A percentile compares a stretch with the other conserved stretches of the same genome.
Conservation (phyloP, 148 eudicot species). For the Spergularia marina region DNA sequence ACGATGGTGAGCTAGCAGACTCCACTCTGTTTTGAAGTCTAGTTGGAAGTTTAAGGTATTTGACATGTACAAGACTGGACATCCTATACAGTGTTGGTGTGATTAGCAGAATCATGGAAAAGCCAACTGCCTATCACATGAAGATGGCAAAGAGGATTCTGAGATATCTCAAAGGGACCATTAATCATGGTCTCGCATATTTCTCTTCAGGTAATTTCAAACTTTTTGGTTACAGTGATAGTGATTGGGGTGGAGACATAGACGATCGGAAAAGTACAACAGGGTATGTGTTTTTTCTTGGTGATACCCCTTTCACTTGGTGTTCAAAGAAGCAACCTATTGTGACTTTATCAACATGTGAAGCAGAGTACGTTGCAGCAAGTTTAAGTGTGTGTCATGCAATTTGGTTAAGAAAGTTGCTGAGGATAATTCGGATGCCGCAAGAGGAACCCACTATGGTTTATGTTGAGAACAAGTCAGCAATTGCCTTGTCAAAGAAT, state of each 20-base stretch:
- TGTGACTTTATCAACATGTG: no score
- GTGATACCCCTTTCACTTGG: no score
- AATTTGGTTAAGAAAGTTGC: no score
- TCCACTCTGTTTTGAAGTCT: neutral
- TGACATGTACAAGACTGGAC: neutral
- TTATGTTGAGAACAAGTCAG: no score
- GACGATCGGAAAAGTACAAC: neutral
- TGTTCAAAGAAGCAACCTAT: no score
- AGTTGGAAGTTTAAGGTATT: neutral
- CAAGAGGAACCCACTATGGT: no score
- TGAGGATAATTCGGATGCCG: no score
- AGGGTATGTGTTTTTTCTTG: no score
- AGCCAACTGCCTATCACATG: neutral
- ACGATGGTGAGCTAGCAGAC: neutral
- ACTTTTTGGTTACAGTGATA: neutral
- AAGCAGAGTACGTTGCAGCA: no score
- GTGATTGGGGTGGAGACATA: neutral
- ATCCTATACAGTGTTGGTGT: neutral
- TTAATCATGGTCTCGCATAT: neutral
- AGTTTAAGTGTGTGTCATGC: no score
- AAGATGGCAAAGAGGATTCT: neutral
- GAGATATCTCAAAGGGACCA: neutral
- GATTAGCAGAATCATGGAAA: neutral
- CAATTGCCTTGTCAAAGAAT: no score
- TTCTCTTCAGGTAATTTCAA: neutral